phyloP scores from a whole-genome alignment of 2,329 filamentous ascomycete genomes.

The Calonectria henricotiae region DNA sequence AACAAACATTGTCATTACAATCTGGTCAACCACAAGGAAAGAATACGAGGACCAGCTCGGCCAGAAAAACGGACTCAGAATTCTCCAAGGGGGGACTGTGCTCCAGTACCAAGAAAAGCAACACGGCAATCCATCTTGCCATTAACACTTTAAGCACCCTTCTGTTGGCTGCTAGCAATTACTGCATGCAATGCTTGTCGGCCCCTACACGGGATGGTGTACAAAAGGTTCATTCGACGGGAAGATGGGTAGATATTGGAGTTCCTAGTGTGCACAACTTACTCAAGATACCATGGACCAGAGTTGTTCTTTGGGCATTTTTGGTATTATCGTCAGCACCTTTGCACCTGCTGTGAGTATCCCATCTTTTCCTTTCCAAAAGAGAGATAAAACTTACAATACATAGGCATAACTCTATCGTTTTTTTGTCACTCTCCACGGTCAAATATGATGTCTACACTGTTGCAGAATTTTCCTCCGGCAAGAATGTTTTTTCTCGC shows the following conservation, averaged over 20 bases:
- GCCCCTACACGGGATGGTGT: conserved; percentile 56
- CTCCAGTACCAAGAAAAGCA: background rate
- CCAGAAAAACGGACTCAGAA: background rate
- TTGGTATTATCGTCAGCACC: background rate
- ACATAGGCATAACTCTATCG: background rate
- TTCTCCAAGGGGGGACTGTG: background rate
- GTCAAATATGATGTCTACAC: conserved; percentile 8
- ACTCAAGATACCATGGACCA: background rate
- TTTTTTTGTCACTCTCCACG: conserved; percentile 1
- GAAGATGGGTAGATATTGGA: conserved; percentile 48
- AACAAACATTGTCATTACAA: background rate
- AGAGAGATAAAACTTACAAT: background rate
- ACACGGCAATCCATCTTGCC: conserved; percentile 39
- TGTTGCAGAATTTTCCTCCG: background rate
- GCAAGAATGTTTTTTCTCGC: background rate
- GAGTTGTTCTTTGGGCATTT: background rate
- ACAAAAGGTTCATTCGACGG: conserved; percentile 44
- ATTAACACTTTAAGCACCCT: conserved; percentile 49
- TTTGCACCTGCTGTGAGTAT: conserved; percentile 15
- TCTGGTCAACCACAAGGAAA: background rate
- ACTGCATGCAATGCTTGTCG: conserved; percentile 57
- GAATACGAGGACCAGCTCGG: background rate
- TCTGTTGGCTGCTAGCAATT: conserved; percentile 57
- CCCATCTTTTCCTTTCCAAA: too few relatives aligned
- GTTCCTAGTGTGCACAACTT: conserved; percentile 36